Evolutionary conservation across 2,329 filamentous ascomycete species (phyloP).

Genomic region (Fusarium sp.): DNA sequence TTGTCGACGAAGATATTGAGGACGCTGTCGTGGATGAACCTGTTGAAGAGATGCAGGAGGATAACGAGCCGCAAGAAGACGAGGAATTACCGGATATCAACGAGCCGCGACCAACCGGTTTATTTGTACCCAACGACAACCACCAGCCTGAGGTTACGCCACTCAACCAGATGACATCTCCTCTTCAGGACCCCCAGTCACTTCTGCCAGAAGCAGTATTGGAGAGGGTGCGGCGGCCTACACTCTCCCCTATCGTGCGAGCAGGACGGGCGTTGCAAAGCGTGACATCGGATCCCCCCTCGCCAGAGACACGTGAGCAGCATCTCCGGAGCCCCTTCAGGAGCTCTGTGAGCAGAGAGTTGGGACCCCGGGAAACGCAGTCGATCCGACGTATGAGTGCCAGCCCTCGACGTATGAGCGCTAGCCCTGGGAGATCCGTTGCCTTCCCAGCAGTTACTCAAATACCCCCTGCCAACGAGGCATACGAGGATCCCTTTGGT

Average conservation of each 20-base stretch:
- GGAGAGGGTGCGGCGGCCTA: constrained; percentile 54
- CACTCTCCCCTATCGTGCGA: constrained; percentile 69
- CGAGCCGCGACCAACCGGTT: constrained; percentile 19
- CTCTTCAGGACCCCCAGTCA: constrained; percentile 50
- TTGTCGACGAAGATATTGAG: constrained; percentile 32
- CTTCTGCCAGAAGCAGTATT: constrained; percentile 43
- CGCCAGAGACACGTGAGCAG: constrained; percentile 63
- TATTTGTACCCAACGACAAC: constrained; percentile 21
- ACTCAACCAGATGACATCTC: constrained; percentile 53
- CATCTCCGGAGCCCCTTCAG: constrained; percentile 69
- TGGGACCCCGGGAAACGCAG: constrained; percentile 46
- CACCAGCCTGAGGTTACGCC: constrained; percentile 50
- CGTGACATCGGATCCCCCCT: constrained; percentile 69
- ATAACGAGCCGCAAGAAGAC: constrained; percentile 17
- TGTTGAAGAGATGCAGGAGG: constrained; percentile 13
- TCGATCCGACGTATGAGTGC: constrained; percentile 41
- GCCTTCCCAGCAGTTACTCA: constrained; percentile 24
- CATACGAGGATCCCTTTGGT: constrained; percentile 48
- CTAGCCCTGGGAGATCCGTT: constrained; percentile 46
- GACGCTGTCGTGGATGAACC: constrained; percentile 24
- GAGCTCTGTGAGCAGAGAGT: constrained; percentile 52
- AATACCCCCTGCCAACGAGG: constrained; percentile 19
- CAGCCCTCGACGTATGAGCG: constrained; percentile 45
- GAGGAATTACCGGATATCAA: constrained; percentile 20
- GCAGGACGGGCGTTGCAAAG: constrained; percentile 68